phyloP scores from a whole-genome alignment of 495 filamentous ascomycete species.

The Collariella sp. region DNA sequence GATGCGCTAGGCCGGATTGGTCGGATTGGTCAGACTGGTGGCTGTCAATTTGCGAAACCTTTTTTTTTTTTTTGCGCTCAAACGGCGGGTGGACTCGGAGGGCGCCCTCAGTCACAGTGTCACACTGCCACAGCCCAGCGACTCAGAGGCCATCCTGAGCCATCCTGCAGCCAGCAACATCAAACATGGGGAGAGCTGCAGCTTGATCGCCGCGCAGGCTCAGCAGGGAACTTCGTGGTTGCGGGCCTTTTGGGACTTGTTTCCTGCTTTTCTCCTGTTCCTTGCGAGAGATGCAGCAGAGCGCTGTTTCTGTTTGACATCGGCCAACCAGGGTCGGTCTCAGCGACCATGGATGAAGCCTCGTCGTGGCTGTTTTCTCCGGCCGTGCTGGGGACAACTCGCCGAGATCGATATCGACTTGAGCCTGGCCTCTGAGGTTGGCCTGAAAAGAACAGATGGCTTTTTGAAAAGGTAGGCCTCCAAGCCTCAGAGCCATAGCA shows the following conservation, averaged over 20 bases:
- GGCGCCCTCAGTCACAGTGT: not conserved
- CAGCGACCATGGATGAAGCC: too few relatives aligned
- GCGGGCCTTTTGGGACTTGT: too few relatives aligned
- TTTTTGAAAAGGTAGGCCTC: not conserved
- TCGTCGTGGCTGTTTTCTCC: too few relatives aligned
- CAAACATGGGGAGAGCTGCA: not conserved
- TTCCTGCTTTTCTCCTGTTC: too few relatives aligned
- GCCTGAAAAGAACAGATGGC: conserved; percentile 8
- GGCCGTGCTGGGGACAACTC: too few relatives aligned
- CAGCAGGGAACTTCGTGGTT: not conserved
- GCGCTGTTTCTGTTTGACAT: too few relatives aligned
- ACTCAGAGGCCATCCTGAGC: not conserved
- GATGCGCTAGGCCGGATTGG: not conserved
- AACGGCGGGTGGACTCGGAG: conserved; percentile 11
- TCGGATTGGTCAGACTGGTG: not conserved
- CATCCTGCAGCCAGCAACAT: too few relatives aligned
- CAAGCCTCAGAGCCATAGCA: too few relatives aligned
- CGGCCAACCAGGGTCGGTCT: too few relatives aligned
- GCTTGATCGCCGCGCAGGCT: not conserved
- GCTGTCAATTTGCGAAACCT: not conserved
- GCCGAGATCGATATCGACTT: too few relatives aligned
- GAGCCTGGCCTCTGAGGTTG: not conserved
- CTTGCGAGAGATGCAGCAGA: too few relatives aligned
- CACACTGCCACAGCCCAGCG: not conserved
- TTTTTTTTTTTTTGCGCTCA: conserved; percentile 10